Conservation (phyloP, 2,329 filamentous ascomycete species). For the Drechslera avenae region DNA sequence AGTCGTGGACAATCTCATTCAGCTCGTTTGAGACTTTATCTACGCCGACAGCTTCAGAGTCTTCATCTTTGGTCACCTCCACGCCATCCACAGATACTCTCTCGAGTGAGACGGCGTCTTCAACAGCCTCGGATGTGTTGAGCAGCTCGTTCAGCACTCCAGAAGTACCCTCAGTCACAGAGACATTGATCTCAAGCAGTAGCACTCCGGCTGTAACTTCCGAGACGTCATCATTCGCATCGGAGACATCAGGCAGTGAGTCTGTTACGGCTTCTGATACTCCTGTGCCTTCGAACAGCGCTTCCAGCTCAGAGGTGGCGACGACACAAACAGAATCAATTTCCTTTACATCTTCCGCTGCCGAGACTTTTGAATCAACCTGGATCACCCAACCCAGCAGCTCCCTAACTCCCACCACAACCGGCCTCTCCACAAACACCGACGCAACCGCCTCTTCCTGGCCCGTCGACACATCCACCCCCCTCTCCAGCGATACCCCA, state of each 20-base stretch:
- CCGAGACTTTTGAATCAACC: not conserved
- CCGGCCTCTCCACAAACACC: slow-evolving; percentile 5
- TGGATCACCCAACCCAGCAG: not conserved
- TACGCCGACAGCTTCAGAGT: not conserved
- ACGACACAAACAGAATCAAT: not conserved
- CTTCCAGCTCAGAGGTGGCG: not conserved
- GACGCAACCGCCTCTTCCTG: slow-evolving; percentile 10
- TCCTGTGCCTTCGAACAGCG: not conserved
- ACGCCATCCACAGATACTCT: not conserved
- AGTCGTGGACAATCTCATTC: not conserved
- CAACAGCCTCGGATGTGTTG: not conserved
- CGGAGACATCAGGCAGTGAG: not conserved
- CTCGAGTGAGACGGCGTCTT: not conserved
- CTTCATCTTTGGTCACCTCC: not conserved
- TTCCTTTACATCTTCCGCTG: not conserved
- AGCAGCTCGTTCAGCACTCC: too few relatives aligned
- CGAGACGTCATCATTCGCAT: too few relatives aligned
- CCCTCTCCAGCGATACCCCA: not conserved
- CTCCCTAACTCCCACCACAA: not conserved
- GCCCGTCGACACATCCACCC: slow-evolving; percentile 1
- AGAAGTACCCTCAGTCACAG: too few relatives aligned
- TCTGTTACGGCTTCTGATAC: not conserved
- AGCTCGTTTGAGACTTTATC: too few relatives aligned
- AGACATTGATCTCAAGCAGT: too few relatives aligned
- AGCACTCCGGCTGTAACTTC: too few relatives aligned